Conservation (phyloP, 495 filamentous ascomycete species). For the Amniculicola lignicola region DNA sequence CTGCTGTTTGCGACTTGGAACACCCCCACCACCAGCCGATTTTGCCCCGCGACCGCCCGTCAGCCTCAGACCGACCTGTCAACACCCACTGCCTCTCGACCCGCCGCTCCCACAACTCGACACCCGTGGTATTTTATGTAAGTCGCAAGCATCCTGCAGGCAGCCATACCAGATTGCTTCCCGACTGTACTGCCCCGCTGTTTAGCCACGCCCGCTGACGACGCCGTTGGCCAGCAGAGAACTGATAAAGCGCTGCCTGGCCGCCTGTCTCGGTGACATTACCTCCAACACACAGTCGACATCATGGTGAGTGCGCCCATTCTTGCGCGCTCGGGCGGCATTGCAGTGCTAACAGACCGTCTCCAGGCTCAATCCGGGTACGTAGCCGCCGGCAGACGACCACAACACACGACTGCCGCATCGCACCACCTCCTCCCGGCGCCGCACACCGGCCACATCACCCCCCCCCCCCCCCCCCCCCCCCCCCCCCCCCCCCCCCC, state of each 20-base stretch:
- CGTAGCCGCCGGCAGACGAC: slow-evolving; percentile 37
- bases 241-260: slow-evolving; percentile 33
- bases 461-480: neutral
- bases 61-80: too few species aligned
- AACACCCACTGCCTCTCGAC: too few species aligned
- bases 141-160: too few species aligned
- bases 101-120: too few species aligned
- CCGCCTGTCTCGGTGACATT: neutral
- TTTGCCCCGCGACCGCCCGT: too few species aligned
- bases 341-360: neutral
- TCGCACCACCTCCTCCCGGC: neutral
- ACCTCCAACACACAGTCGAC: slow-evolving; percentile 10
- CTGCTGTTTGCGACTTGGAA: too few species aligned
- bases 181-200: too few species aligned
- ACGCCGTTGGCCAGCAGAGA: slow-evolving; percentile 26
- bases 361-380: slow-evolving; percentile 67
- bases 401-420: neutral
- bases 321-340: neutral
- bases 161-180: neutral
- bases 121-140: too few species aligned
- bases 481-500: neutral
- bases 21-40: too few species aligned
- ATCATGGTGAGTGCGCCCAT: slow-evolving; percentile 28
- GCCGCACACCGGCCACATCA: neutral
- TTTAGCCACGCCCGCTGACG: slow-evolving; percentile 27